A percentile compares a stretch with the other conserved stretches of the same genome.
These are phyloP conservation scores for Podaxis pistillaris DNA, from an alignment of 768 basidiomycete species.

Conservation along the genomic window DNA sequence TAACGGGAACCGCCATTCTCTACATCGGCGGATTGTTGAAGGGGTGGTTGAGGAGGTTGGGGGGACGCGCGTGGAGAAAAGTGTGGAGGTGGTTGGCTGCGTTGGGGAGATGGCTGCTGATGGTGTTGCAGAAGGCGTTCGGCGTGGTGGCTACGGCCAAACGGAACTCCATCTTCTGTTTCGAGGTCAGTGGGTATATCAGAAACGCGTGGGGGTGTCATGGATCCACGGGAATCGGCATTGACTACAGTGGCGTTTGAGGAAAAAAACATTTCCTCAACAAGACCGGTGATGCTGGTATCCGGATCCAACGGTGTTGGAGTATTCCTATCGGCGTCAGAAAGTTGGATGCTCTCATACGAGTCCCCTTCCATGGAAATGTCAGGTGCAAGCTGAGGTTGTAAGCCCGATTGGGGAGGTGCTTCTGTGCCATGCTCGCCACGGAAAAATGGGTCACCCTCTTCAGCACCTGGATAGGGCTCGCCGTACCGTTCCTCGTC, in stretches of 20 bases:
- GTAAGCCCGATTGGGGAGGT: neutral
- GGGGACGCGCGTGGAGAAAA: constrained; percentile 30
- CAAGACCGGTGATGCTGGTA: constrained; percentile 67
- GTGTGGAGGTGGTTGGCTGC: constrained; percentile 25
- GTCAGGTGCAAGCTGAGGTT: neutral
- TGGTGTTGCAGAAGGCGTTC: constrained; percentile 50
- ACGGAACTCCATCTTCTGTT: constrained; percentile 61
- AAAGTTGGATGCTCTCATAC: constrained; percentile 44
- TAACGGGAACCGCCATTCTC: constrained; percentile 19
- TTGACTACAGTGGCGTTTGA: constrained; percentile 25
- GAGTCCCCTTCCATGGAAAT: constrained; percentile 25
- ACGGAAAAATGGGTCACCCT: constrained; percentile 19
- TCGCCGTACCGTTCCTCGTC: constrained; percentile 27
- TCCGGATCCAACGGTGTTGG: constrained; percentile 43
- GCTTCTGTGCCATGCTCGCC: constrained; percentile 1
- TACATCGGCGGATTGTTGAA: constrained; percentile 21
- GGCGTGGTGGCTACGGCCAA: constrained; percentile 62
- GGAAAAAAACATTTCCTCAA: constrained; percentile 64
- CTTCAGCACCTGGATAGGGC: constrained; percentile 22
- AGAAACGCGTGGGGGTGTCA: constrained; percentile 41
- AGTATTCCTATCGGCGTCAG: constrained; percentile 38
- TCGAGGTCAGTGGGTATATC: constrained; percentile 56
- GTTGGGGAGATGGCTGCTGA: constrained; percentile 32
- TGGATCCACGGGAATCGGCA: constrained; percentile 20
- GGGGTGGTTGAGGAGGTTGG: constrained; percentile 8